Evolutionary conservation across 2,329 filamentous ascomycete genomes (phyloP), one percentile per base, ranked within the genome.

Genomic region (Pyrenophora graminea): DNA sequence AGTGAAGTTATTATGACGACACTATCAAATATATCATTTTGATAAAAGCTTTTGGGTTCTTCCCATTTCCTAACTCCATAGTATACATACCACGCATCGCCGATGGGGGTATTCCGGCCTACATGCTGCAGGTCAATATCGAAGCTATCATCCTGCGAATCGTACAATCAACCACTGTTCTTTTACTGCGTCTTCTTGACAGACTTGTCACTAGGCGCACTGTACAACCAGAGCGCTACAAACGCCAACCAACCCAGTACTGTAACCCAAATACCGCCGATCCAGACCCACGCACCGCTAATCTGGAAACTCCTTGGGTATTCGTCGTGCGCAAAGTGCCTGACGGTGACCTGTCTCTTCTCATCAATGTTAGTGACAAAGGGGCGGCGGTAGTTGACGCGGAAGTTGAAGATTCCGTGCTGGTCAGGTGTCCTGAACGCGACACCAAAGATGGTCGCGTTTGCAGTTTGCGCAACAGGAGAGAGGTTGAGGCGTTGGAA

Each of bases 371-470:
- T 88, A 67, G 86, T 94, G 63, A 96, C 77, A 80, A 97, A 96
- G 1, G 93, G 91, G 6, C 94, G 86, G 81, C 96, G 96, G 82
- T 97, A 97, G 82, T 97, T 96, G 75, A 97, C 83, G 71, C 87
- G 85, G 83, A 99, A 97, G 79, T 96, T 96, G 83, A 97, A 99
- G 77, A 99, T 97, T 71, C 94, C 94, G 78, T 99, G 94, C 77
- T 99, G 94, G 73, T 99, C 94, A 4, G 94, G 94, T 3, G 93
- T 83, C 58, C 82, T 88, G 77, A 99, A 97, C 19, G 84, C 82
- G 39, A 84, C 82, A 57, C 82, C 82, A 79, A 87, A 99, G 55
- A 89, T 82, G 42, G 89, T 87, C 58, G 86, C 85, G 64, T 90
- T 86, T 47, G 80, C 74, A 1, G 85, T 87, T 21, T 79, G 80